phyloP scores from a whole-genome alignment of 73 alveolate genomes.

The Paramecium tetraurelia region DNA sequence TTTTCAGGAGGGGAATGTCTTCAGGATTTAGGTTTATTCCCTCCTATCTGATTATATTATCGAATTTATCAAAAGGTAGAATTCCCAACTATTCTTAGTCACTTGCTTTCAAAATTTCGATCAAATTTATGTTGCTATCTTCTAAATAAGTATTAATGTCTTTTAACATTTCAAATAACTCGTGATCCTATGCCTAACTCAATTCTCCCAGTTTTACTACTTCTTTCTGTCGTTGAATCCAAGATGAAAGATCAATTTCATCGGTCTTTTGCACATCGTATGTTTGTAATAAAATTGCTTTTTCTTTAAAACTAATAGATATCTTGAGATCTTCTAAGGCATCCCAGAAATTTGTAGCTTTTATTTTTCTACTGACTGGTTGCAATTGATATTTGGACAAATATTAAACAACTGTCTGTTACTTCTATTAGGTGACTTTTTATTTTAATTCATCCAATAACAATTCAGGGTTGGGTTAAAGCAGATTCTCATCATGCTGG shows the following conservation, averaged over 20 bases:
- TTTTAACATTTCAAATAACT: not conserved
- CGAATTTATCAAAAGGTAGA: not conserved
- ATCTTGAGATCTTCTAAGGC: constrained; percentile 30
- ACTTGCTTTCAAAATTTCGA: not conserved
- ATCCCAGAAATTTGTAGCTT: constrained; percentile 2
- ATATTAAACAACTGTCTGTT: not conserved
- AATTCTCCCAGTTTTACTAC: not conserved
- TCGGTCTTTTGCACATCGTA: not conserved
- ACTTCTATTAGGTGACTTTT: not conserved
- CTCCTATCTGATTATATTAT: not conserved
- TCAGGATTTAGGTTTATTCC: not conserved
- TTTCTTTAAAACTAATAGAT: not conserved
- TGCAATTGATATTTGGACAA: not conserved
- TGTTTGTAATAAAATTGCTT: not conserved
- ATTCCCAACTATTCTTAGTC: not conserved
- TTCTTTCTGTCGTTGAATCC: not conserved
- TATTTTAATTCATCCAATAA: not conserved
- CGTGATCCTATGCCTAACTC: not conserved
- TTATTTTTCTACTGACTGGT: constrained; percentile 11
- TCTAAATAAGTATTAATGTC: not conserved
- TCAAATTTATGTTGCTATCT: not conserved
- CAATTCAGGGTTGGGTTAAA: not conserved
- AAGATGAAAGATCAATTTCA: not conserved
- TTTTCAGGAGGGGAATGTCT: not conserved
- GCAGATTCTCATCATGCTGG: not conserved